phyloP scores from a whole-genome alignment of 2,329 filamentous ascomycete species.

The Fusarium sp. region DNA sequence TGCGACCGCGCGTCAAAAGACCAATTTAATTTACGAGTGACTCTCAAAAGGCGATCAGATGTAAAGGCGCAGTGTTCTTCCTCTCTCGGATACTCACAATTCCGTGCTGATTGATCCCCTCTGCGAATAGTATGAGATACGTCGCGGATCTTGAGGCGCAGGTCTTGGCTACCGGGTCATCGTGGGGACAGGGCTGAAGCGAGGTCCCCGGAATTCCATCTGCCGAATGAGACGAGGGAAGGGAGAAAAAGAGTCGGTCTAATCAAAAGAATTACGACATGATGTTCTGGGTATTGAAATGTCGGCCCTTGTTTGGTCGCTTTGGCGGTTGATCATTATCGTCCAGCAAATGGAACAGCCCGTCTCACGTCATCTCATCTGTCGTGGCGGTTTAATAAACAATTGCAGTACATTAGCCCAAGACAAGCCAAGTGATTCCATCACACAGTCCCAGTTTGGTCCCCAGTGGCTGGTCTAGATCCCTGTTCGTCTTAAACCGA shows the following conservation, averaged over 20 bases:
- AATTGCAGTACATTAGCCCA: background rate
- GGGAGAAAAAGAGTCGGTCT: background rate
- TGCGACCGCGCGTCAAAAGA: conserved; percentile 33
- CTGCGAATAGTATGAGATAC: background rate
- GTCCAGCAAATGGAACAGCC: conserved; percentile 25
- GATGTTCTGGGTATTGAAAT: background rate
- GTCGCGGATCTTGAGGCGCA: conserved; percentile 1
- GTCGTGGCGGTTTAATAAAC: conserved; percentile 29
- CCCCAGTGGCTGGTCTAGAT: background rate
- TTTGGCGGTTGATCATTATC: conserved; percentile 3
- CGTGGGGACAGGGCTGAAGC: conserved; percentile 25
- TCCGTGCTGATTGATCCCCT: conserved; percentile 1
- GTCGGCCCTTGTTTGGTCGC: conserved; percentile 6
- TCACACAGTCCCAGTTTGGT: conserved; percentile 14
- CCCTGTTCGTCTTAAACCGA: background rate
- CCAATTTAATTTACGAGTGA: background rate
- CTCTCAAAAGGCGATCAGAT: background rate
- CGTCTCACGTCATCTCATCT: conserved; percentile 44
- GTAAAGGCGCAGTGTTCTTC: conserved; percentile 5
- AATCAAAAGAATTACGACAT: conserved; percentile 11
- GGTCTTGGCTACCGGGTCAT: conserved; percentile 6
- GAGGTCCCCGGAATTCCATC: background rate
- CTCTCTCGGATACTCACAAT: conserved; percentile 15
- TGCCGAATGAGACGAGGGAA: background rate
- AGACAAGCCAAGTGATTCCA: conserved; percentile 6